phyloP scores from a whole-genome alignment of 2,329 filamentous ascomycete genomes.

The Trichoderma cornu-damae region DNA sequence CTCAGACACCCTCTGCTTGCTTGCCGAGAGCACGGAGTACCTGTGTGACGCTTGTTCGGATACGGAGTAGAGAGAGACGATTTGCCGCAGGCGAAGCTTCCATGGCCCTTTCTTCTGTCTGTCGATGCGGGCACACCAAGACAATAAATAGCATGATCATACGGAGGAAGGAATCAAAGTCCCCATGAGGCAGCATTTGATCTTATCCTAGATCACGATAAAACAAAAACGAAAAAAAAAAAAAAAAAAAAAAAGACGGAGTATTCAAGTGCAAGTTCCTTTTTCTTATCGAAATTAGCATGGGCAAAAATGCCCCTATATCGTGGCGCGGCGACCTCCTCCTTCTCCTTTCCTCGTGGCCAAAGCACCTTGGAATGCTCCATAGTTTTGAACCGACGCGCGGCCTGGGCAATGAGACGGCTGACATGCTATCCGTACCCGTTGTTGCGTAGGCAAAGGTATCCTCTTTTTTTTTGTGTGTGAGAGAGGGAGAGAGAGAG shows the following conservation, averaged over 20 bases:
- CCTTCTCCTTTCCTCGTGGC: constrained; percentile 10
- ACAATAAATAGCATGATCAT: neutral
- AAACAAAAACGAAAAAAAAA: too few relatives aligned
- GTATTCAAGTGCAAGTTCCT: neutral
- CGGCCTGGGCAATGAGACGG: constrained; percentile 1
- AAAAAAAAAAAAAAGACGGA: too few relatives aligned
- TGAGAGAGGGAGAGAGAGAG: too few relatives aligned
- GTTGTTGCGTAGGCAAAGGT: neutral
- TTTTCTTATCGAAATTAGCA: neutral
- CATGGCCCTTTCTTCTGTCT: neutral
- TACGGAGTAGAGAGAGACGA: neutral
- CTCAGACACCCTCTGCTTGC: neutral
- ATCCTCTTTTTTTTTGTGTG: neutral
- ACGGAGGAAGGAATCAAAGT: neutral
- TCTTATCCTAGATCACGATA: too few relatives aligned
- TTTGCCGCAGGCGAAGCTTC: neutral
- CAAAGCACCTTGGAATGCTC: constrained; percentile 9
- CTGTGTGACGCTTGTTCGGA: neutral
- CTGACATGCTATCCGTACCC: constrained; percentile 4
- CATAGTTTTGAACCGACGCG: neutral
- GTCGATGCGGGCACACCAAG: neutral
- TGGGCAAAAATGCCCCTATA: neutral
- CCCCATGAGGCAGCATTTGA: neutral
- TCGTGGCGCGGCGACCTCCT: neutral
- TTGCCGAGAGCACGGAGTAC: neutral